Percentiles rank a stretch among this genome's conserved stretches.
phyloP scores from a whole-genome alignment of 179 eudicot species.

The Actinidia polygama region DNA sequence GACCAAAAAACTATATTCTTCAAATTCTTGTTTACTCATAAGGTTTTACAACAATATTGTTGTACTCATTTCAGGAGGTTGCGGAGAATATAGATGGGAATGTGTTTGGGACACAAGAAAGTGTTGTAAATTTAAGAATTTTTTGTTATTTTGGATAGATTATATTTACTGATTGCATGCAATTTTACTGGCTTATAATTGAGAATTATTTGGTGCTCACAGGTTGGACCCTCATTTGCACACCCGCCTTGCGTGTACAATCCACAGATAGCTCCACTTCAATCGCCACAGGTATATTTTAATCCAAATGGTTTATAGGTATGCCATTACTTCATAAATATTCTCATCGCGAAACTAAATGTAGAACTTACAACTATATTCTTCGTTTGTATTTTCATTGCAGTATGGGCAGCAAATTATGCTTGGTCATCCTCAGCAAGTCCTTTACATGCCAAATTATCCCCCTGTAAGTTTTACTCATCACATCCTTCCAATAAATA shows the following conservation, averaged over 20 bases:
- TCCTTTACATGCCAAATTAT: slow-evolving; percentile 88
- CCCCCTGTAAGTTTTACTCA: slow-evolving; percentile 62
- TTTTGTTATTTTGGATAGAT: too few relatives aligned
- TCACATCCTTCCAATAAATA: too few relatives aligned
- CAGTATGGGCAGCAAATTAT: slow-evolving; percentile 98
- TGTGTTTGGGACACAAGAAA: too few relatives aligned
- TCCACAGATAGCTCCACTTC: slow-evolving; percentile 70
- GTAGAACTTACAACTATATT: background rate
- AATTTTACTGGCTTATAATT: background rate
- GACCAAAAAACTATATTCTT: too few relatives aligned
- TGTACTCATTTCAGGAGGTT: too few relatives aligned
- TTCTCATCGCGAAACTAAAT: background rate
- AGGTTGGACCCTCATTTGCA: slow-evolving; percentile 83
- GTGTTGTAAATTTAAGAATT: too few relatives aligned
- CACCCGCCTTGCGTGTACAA: slow-evolving; percentile 77
- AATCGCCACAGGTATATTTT: slow-evolving; percentile 75
- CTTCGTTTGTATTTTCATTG: slow-evolving; percentile 8
- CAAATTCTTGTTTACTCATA: too few relatives aligned
- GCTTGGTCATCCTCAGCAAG: slow-evolving; percentile 83
- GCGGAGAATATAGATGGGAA: too few relatives aligned
- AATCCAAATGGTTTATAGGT: slow-evolving; percentile 94
- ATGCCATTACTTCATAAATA: slow-evolving; percentile 3
- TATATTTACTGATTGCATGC: background rate
- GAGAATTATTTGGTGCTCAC: slow-evolving; percentile 19
- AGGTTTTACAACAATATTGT: too few relatives aligned